Base-by-base conservation (phyloP, 2,329 filamentous ascomycete species). In the Monilinia fructigena region DNA sequence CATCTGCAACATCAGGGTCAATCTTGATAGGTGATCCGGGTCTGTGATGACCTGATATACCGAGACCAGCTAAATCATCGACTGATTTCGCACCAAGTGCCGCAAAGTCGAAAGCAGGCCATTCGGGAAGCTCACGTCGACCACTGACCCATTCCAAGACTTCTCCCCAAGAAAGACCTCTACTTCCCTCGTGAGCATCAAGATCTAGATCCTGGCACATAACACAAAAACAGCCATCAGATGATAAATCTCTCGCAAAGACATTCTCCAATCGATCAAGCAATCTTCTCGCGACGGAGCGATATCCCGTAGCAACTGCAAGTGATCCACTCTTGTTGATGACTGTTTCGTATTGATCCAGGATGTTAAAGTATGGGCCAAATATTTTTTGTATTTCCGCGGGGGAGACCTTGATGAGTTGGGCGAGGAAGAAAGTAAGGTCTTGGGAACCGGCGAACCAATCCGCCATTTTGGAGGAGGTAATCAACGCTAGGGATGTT, bases 251-350 rank as follows among this genome's bases (percentile, higher is more conserved):
- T 68, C 95, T 85, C 2, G 93, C 93, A 78, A 99, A 98, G 11
- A 99, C 93, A 66, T 94, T 92, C 76, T 97, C 94, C 4, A 99
- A 82, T 48, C 95, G 87, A 78, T 99, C 94, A 6, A 98, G 84
- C 31, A 98, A 80, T 62, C 93, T 86, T 6, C 95, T 88, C 4
- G 95, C 95, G n/a, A 98, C 91, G 0, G 94, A 97, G 64, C 92
- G 88, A 77, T 98, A 97, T 7, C 95, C 95, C 0, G 94, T 98
- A 20, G 95, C 95, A 1, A 98, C 95, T 2, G 95, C 95, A 6
- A 99, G 81, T 0, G 94, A 98, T 4, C 95, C 95, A 72, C 90
- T 92, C 69, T 90, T 93, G 53, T 84, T 81, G 69, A 98, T 83
- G 4, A 99, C 93, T 3, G 86, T 84, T 70, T 89, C 86, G 75